phyloP scores from a whole-genome alignment of 768 basidiomycete genomes.

The Podaxis sp. region DNA sequence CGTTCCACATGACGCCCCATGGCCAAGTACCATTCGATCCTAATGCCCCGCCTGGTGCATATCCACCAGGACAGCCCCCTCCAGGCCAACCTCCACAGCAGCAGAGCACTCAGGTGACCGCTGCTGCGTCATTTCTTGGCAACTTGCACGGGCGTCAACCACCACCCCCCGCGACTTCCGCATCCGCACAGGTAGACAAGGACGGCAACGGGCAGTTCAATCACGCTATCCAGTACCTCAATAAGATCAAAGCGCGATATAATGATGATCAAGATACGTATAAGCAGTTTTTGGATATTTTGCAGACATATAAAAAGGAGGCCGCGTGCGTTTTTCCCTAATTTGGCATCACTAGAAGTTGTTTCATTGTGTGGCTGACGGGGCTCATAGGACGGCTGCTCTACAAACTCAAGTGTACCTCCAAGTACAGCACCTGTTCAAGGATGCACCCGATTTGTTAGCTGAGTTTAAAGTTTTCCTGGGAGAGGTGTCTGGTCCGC shows the following conservation, averaged over 20 bases:
- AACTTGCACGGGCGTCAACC: slow-evolving; percentile 40
- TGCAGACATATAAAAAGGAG: slow-evolving; percentile 87
- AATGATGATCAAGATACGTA: slow-evolving; percentile 88
- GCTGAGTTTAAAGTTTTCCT: slow-evolving; percentile 82
- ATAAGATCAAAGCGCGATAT: slow-evolving; percentile 96
- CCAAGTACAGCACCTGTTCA: slow-evolving; percentile 80
- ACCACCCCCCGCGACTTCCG: slow-evolving; percentile 27
- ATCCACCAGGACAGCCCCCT: slow-evolving; percentile 37
- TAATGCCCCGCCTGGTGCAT: slow-evolving; percentile 13
- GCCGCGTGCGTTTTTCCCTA: slow-evolving; percentile 58
- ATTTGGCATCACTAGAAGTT: slow-evolving; percentile 11
- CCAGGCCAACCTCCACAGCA: slow-evolving; percentile 46
- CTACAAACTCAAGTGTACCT: slow-evolving; percentile 71
- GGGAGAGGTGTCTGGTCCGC: slow-evolving; percentile 54
- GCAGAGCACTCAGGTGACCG: slow-evolving; percentile 40
- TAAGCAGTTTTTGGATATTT: slow-evolving; percentile 85
- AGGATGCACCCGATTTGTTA: slow-evolving; percentile 76
- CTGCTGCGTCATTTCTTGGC: slow-evolving; percentile 67
- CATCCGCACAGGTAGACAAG: slow-evolving; percentile 36
- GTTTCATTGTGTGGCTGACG: neutral
- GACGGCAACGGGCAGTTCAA: slow-evolving; percentile 71
- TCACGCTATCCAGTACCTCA: slow-evolving; percentile 95
- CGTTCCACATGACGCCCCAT: slow-evolving; percentile 44
- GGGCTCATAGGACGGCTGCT: slow-evolving; percentile 9
- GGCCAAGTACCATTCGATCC: slow-evolving; percentile 37